Percentiles rank a stretch among this genome's conserved stretches.
Conservation (phyloP, 148 eudicot genomes). For the Fallopia convolvulus region DNA sequence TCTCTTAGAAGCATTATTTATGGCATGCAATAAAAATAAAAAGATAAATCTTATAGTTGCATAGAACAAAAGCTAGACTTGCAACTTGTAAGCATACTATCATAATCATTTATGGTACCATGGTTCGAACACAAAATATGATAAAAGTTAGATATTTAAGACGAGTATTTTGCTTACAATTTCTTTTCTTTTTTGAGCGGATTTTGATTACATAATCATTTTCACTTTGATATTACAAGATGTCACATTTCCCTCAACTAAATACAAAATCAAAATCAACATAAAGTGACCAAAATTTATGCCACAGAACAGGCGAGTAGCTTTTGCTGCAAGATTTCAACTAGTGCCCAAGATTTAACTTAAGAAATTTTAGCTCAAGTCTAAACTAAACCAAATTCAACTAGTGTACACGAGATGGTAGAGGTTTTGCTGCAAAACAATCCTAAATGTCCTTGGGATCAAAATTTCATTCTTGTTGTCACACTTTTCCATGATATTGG, state of each 20-base stretch:
- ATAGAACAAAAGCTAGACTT: too few species aligned
- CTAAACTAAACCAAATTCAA: background rate
- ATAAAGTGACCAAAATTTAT: background rate
- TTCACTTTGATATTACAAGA: background rate
- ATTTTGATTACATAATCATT: background rate
- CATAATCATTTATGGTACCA: too few species aligned
- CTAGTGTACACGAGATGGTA: background rate
- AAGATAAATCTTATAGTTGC: too few species aligned
- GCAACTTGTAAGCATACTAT: too few species aligned
- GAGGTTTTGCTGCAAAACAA: background rate
- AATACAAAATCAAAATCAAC: too few species aligned
- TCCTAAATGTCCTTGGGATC: background rate
- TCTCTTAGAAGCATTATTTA: too few species aligned
- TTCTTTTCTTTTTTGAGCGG: too few species aligned
- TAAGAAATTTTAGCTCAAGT: background rate
- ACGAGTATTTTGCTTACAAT: background rate
- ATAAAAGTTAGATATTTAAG: too few species aligned
- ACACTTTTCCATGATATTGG: slow-evolving; percentile 84
- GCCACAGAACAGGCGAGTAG: background rate
- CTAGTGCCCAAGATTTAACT: background rate
- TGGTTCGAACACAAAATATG: background rate
- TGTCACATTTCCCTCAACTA: background rate
- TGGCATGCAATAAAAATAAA: too few species aligned
- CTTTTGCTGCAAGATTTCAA: background rate
- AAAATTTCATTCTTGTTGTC: slow-evolving; percentile 16